These are phyloP conservation scores for Astraeus odoratus DNA, from an alignment of 768 basidiomycete genomes.

Conservation along the genomic window DNA sequence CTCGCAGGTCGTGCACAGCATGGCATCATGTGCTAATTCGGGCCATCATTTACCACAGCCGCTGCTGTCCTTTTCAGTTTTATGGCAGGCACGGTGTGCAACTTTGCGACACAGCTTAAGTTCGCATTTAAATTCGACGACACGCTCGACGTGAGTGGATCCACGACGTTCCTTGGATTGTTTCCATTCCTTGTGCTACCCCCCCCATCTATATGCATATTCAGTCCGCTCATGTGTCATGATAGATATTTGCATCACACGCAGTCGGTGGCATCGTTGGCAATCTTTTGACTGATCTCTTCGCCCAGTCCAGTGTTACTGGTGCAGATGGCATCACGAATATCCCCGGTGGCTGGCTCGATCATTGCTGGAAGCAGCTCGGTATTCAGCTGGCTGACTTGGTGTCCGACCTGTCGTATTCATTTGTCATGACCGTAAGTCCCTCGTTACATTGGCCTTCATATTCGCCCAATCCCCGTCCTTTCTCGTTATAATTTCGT, in stretches of 20 bases:
- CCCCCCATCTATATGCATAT: too few relatives aligned
- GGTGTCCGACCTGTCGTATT: slow-evolving; percentile 55
- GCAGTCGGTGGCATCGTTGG: slow-evolving; percentile 73
- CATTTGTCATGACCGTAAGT: slow-evolving; percentile 71
- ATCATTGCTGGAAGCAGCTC: slow-evolving; percentile 75
- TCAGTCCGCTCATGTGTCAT: too few relatives aligned
- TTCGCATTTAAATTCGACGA: slow-evolving; percentile 73
- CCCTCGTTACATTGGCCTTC: neutral
- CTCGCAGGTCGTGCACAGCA: neutral
- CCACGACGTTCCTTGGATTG: too few relatives aligned
- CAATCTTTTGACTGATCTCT: slow-evolving; percentile 81
- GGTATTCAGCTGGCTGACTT: slow-evolving; percentile 82
- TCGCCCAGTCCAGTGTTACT: slow-evolving; percentile 77
- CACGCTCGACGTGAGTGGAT: slow-evolving; percentile 66
- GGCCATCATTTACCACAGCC: too few relatives aligned
- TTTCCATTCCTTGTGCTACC: too few relatives aligned
- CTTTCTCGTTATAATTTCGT: neutral
- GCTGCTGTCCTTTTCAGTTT: slow-evolving; percentile 85
- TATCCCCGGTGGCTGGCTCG: slow-evolving; percentile 83
- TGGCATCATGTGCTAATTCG: neutral
- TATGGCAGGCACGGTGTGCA: slow-evolving; percentile 77
- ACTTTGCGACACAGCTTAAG: slow-evolving; percentile 95
- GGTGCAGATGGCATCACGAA: slow-evolving; percentile 64
- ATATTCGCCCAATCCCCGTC: neutral
- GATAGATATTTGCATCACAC: slow-evolving; percentile 87